Conservation (phyloP, 208 protist species). For the Trypanosoma cruzi region DNA sequence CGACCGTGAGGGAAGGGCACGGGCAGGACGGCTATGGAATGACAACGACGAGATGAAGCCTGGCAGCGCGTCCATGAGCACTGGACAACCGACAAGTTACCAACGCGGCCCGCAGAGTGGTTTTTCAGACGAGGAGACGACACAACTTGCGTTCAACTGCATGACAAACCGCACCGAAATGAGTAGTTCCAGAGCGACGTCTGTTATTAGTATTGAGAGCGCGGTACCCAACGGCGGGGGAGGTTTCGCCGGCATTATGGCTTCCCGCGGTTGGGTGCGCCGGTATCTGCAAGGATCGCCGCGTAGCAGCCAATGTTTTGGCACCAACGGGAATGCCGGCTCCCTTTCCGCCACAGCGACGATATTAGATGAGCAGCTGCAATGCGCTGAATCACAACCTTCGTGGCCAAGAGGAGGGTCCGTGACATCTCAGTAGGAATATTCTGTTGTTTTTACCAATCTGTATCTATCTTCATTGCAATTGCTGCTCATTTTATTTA, state of each 20-base stretch:
- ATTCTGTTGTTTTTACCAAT: neutral
- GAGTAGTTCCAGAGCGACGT: conserved; percentile 27
- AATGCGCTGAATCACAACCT: neutral
- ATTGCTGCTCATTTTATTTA: neutral
- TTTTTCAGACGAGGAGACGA: conserved; percentile 26
- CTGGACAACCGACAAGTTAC: conserved; percentile 24
- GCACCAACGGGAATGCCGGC: neutral
- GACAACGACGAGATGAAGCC: conserved; percentile 6
- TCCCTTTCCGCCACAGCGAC: conserved; percentile 2
- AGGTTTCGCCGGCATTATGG: conserved; percentile 21
- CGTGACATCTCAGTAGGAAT: neutral
- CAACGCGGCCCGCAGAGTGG: conserved; percentile 20
- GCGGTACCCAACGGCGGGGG: neutral
- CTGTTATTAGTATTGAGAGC: conserved; percentile 29
- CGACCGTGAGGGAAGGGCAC: neutral
- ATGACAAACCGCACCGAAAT: conserved; percentile 23
- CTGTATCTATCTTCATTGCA: neutral
- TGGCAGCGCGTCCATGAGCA: conserved; percentile 20
- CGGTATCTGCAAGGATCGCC: conserved; percentile 4
- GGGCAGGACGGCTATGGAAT: conserved; percentile 13
- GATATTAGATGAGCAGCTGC: neutral
- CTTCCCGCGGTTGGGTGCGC: conserved; percentile 26
- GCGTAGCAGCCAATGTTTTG: conserved; percentile 1
- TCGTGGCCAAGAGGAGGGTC: neutral
- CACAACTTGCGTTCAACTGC: conserved; percentile 19